Evolutionary conservation across 2,329 filamentous ascomycete species (phyloP).

Genomic region (Mycogone perniciosa): DNA sequence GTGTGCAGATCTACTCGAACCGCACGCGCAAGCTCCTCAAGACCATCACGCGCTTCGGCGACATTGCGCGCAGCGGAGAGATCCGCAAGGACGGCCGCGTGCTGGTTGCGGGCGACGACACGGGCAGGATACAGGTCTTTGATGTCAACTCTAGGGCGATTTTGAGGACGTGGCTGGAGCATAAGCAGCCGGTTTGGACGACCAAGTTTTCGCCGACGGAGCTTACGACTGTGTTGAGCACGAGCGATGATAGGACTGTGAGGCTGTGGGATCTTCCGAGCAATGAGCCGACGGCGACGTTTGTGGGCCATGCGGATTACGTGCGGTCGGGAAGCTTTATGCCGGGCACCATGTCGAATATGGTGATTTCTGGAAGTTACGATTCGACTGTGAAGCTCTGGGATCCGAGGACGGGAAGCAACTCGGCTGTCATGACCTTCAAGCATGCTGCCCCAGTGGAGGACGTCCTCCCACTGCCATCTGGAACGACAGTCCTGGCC

Average conservation of each 20-base stretch:
- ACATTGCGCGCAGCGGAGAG: conserved; percentile 83
- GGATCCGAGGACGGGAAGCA: conserved; percentile 72
- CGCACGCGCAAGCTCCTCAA: conserved; percentile 87
- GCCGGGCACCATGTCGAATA: conserved; percentile 63
- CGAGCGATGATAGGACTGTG: conserved; percentile 88
- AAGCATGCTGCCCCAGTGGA: conserved; percentile 90
- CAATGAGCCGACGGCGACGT: conserved; percentile 67
- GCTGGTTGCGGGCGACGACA: conserved; percentile 84
- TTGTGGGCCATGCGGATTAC: conserved; percentile 86
- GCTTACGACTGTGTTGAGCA: conserved; percentile 78
- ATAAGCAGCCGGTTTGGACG: conserved; percentile 90
- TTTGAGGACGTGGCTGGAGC: conserved; percentile 88
- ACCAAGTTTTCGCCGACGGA: conserved; percentile 89
- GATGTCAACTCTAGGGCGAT: conserved; percentile 84
- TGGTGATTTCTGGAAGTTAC: conserved; percentile 87
- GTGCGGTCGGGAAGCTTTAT: conserved; percentile 84
- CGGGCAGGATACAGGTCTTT: conserved; percentile 89
- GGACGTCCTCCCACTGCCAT: conserved; percentile 77
- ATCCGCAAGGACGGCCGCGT: conserved; percentile 84
- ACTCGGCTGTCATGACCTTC: conserved; percentile 76
- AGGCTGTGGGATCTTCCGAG: conserved; percentile 89
- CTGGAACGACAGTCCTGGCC: conserved; percentile 79
- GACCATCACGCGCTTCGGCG: conserved; percentile 89
- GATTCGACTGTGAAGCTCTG: conserved; percentile 89
- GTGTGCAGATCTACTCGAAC: conserved; percentile 89